phyloP scores from a whole-genome alignment of 208 protist genomes.

The Trypanosoma lewisi region DNA sequence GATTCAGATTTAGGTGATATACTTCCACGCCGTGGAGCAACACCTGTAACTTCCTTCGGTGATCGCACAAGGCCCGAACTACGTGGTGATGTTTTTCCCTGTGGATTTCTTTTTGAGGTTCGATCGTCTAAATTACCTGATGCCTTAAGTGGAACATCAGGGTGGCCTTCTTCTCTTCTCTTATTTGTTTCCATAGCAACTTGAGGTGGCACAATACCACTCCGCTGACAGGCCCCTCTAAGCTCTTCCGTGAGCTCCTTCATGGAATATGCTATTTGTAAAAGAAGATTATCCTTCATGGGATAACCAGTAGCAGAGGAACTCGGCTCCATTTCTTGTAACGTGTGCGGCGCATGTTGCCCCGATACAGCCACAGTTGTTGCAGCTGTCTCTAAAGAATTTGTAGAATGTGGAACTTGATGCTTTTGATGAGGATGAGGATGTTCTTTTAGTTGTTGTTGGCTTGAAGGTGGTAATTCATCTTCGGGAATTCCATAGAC shows the following conservation, averaged over 20 bases:
- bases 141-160: neutral
- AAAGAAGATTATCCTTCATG: slow-evolving; percentile 32
- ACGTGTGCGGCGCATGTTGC: slow-evolving; percentile 7
- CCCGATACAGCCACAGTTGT: neutral
- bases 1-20: slow-evolving; percentile 8
- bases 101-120: slow-evolving; percentile 6
- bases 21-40: neutral
- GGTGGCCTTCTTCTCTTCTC: neutral
- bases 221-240: slow-evolving; percentile 24
- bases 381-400: neutral
- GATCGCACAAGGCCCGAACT: slow-evolving; percentile 18
- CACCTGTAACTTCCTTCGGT: neutral
- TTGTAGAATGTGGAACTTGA: neutral
- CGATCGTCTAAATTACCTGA: neutral
- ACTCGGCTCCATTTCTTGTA: neutral
- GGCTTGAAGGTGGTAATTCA: neutral
- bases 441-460: neutral
- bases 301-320: neutral
- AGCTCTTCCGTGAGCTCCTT: slow-evolving; percentile 62
- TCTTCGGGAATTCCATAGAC: slow-evolving; percentile 10
- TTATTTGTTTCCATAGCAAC: neutral
- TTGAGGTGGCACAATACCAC: neutral
- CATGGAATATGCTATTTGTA: slow-evolving; percentile 62
- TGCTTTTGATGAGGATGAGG: slow-evolving; percentile 2
- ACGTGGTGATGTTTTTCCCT: neutral